Evolutionary conservation across 2,329 filamentous ascomycete genomes (phyloP).

Genomic region (Pseudopyrenochaeta lycopersici): DNA sequence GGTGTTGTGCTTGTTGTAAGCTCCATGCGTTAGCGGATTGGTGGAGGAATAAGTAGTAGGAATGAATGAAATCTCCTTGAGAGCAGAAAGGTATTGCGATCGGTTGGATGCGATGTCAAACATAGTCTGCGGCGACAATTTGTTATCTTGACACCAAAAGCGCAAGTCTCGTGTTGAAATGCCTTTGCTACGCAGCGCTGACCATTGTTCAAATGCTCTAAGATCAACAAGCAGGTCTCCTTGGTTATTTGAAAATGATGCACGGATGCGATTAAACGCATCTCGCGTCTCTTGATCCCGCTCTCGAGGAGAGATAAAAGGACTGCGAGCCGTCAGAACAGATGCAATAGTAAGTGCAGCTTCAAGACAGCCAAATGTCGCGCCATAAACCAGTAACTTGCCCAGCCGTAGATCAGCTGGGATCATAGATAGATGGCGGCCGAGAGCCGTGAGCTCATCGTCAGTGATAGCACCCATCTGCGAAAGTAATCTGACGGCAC

Average conservation of each 20-base stretch:
- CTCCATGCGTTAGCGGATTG: constrained; percentile 31
- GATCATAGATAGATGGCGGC: constrained; percentile 92
- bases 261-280: constrained; percentile 78
- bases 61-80: constrained; percentile 86
- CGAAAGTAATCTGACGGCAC: constrained; percentile 78
- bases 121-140: constrained; percentile 82
- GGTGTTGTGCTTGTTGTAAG: constrained; percentile 59
- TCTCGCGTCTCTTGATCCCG: constrained; percentile 85
- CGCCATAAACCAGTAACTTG: constrained; percentile 94
- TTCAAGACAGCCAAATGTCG: constrained; percentile 91
- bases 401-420: constrained; percentile 91
- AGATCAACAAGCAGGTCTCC: constrained; percentile 92
- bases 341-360: constrained; percentile 88
- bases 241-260: constrained; percentile 77
- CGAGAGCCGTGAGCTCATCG: constrained; percentile 86
- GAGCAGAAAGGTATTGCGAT: constrained; percentile 82
- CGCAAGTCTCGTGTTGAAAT: constrained; percentile 69
- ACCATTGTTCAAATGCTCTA: constrained; percentile 84
- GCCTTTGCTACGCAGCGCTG: constrained; percentile 67
- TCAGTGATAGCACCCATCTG: constrained; percentile 91
- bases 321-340: constrained; percentile 87
- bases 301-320: constrained; percentile 85
- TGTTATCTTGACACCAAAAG: constrained; percentile 84
- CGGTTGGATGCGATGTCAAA: constrained; percentile 88
- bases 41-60: constrained; percentile 51